These are phyloP conservation scores for Thoreauomyces humboldtii DNA, from an alignment of 192 early-diverging fungal genomes.

Conservation along the genomic window DNA sequence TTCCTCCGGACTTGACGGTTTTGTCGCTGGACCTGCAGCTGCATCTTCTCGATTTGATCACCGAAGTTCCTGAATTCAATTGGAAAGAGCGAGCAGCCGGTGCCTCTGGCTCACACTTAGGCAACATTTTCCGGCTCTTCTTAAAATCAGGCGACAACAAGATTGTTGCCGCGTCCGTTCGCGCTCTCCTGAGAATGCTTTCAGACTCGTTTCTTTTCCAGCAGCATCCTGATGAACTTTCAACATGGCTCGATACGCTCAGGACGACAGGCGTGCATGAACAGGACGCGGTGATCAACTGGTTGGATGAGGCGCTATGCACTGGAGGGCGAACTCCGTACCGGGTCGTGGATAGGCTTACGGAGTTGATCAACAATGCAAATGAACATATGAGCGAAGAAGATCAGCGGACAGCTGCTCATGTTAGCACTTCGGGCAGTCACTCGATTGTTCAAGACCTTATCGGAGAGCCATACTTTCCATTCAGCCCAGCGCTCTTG, in stretches of 20 bases:
- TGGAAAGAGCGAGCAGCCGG: constrained; percentile 64
- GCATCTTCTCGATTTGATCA: constrained; percentile 61
- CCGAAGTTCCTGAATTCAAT: constrained; percentile 60
- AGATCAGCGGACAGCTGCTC: constrained; percentile 29
- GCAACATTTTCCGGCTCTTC: constrained; percentile 51
- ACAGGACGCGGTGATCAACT: constrained; percentile 49
- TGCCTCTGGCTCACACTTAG: constrained; percentile 51
- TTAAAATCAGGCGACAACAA: constrained; percentile 46
- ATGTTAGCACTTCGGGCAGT: constrained; percentile 30
- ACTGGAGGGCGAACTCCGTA: constrained; percentile 58
- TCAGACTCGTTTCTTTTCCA: constrained; percentile 19
- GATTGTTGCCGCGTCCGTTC: constrained; percentile 40
- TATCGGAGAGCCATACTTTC: constrained; percentile 23
- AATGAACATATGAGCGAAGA: constrained; percentile 7
- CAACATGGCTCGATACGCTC: constrained; percentile 26
- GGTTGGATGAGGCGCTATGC: constrained; percentile 64
- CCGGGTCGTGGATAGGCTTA: constrained; percentile 59
- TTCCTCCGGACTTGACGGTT: constrained; percentile 60
- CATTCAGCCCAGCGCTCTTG: constrained; percentile 38
- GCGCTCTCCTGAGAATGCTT: constrained; percentile 24
- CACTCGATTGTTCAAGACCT: constrained; percentile 7
- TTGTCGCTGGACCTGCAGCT: constrained; percentile 53
- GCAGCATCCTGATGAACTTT: constrained; percentile 27
- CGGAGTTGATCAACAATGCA: constrained; percentile 24
- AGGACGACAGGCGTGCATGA: constrained; percentile 16